phyloP scores from a whole-genome alignment of 768 basidiomycete species.

The Jaapia argillacea region DNA sequence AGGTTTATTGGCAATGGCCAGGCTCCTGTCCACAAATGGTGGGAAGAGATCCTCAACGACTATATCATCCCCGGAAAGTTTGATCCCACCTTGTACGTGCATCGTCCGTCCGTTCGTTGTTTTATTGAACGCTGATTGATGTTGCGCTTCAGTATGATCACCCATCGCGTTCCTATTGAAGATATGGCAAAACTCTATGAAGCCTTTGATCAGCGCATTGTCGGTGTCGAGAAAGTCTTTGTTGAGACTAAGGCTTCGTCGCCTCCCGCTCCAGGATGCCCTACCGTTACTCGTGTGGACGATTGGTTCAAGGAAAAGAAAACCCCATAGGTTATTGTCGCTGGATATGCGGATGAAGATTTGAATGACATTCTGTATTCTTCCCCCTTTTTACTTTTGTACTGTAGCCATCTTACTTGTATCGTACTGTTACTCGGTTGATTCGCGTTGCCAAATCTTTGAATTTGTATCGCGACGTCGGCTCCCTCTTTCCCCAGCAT shows the following conservation, averaged over 20 bases:
- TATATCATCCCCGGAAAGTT: constrained; percentile 57
- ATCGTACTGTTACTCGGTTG: no score
- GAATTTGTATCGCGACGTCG: no score
- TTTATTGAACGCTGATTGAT: constrained; percentile 1
- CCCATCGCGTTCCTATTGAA: constrained; percentile 53
- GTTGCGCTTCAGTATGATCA: constrained; percentile 28
- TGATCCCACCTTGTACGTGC: constrained; percentile 47
- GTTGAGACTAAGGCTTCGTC: constrained; percentile 51
- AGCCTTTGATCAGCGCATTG: constrained; percentile 47
- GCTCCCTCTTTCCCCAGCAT: no score
- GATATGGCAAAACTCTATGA: constrained; percentile 56
- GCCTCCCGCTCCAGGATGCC: constrained; percentile 39
- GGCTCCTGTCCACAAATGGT: constrained; percentile 66
- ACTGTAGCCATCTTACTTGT: no score
- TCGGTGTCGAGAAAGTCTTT: constrained; percentile 63
- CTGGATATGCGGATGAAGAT: background rate
- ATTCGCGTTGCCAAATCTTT: no score
- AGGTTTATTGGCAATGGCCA: constrained; percentile 67
- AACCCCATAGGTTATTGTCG: background rate
- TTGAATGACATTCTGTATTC: background rate
- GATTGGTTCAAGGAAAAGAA: constrained; percentile 28
- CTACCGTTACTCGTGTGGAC: constrained; percentile 39
- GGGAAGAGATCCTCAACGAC: constrained; percentile 58
- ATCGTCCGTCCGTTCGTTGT: background rate
- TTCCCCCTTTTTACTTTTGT: background rate